Evolutionary conservation across 176 grass and related monocot species (phyloP), one percentile per base, ranked within the genome.

Genomic region (Carex littledalei): DNA sequence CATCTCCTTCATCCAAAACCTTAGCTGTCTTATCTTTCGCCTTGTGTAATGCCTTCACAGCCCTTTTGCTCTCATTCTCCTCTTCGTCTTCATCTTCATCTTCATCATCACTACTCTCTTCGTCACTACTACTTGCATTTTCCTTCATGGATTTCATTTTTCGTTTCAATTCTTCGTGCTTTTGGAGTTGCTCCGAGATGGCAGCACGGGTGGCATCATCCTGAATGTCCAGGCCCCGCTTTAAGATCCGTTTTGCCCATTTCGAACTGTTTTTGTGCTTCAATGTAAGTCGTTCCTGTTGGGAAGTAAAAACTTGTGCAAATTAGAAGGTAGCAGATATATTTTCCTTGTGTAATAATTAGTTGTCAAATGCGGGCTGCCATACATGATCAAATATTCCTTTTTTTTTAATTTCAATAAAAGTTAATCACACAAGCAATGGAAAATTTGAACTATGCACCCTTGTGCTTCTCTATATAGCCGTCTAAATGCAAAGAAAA

Each of bases 231-330:
- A 99, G 83, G 82, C 96, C 96, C 81, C 90, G 93, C 85, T 95
- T 88, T 78, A 92, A 67, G 55, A 99, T 95, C 71, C 96, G 87
- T 43, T 86, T 91, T 45, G 96, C 93, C 96, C 93, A 99, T 86
- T 91, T 89, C 0, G 93, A 95, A 74, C 88, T 94, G 86, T 99
- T 99, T 67, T 92, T 94, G 77, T 99, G 96, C 81, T 94, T 99
- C 61, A 99, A 18, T 47, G 91, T 99, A 89, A 95, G 86, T 62
- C 96, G 83, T 89, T 95, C 96, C 96, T 99, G 87, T 78, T 41
- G 71, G 80, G 15, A 90, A 39, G 85, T 63, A 77, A 54, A 4
- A 61, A 35, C 61, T 35, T 61, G 17, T 34, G 20, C 43, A 77
- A 77, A 55, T 77, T 55, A 77, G 2, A 31, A 54, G 18, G 73